Evolutionary conservation across 257 asterid genomes (phyloP).

Genomic region (Anisodus tanguticus): DNA sequence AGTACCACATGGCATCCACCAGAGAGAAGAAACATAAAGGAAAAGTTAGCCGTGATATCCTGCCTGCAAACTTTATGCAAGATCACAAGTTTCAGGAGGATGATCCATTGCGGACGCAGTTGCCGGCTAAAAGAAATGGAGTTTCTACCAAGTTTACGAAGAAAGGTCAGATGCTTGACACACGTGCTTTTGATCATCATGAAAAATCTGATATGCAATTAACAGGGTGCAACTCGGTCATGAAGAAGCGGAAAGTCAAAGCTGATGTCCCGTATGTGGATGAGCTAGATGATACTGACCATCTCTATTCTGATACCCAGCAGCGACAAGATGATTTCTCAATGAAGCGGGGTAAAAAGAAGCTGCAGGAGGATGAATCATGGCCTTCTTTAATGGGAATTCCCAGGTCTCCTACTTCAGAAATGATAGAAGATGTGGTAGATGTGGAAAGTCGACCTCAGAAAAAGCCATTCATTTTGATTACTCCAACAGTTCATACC

Average conservation of each 20-base stretch:
- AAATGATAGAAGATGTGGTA: conserved; percentile 56
- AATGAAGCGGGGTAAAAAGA: conserved; percentile 72
- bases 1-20: conserved; percentile 51
- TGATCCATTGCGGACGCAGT: conserved; percentile 59
- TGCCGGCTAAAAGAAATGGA: conserved; percentile 55
- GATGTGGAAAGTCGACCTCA: conserved; percentile 69
- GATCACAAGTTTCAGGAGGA: conserved; percentile 53
- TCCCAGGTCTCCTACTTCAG: conserved; percentile 52
- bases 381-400: conserved; percentile 56
- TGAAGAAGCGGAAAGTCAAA: conserved; percentile 79
- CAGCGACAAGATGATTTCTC: conserved; percentile 54
- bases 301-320: conserved; percentile 52
- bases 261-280: conserved; percentile 54
- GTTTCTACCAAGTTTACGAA: conserved; percentile 63
- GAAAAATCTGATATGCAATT: conserved; percentile 65
- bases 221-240: conserved; percentile 64
- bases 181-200: conserved; percentile 47
- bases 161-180: conserved; percentile 64
- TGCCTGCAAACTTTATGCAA: conserved; percentile 56
- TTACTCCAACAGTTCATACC: conserved; percentile 85
- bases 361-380: conserved; percentile 52
- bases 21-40: conserved; percentile 65
- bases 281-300: conserved; percentile 51
- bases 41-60: conserved; percentile 49
- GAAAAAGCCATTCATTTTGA: conserved; percentile 74